Evolutionary conservation across 192 early-diverging fungal species (phyloP), one percentile per base, ranked within the genome.

Genomic region (Coemansia brasiliensis): DNA sequence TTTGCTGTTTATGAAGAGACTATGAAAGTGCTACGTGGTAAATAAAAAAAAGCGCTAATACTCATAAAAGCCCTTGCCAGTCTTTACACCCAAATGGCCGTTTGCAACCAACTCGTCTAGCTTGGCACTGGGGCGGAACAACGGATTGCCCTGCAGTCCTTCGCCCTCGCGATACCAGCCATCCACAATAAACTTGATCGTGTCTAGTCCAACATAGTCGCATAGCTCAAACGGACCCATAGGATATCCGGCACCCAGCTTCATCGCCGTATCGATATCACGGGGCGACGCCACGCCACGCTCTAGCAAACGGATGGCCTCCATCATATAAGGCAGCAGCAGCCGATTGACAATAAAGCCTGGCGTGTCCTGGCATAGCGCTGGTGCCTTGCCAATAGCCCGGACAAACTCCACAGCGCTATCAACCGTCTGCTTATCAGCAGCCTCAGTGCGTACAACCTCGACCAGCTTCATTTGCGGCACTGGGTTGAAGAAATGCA

Each of bases 401-500:
- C 80, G 86, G 55, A 86, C 83, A 64, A 94, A 87, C 20, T 70
- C 83, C 29, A 85, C 55, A 24, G 95, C 83, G 9, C 74, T 50
- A 15, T 88, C 82, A 41, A 89, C 90, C 0, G 83, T 85, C 7
- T 79, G 65, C 29, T 87, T 74, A 21, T 71, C 68, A 9, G 87
- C 84, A 18, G 85, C 73, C 8, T 74, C 69, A 1, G 90, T 92
- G 43, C 86, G 82, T 60, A 96, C 87, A 9, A 98, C 88, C 80
- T 98, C 95, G 10, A 98, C 95, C 21, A 98, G 80, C 80, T 95
- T 94, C 95, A 98, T 98, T 72, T 92, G 90, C 26, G 95, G 90
- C n/a, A 98, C 95, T 4, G 95, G 95, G 84, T 98, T 98, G 80
- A 98, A 98, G 76, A 94, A 98, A 69, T 98, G 95, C 56, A 95